Evolutionary conservation across 257 asterid genomes (phyloP).

Genomic region (Solanum lycopersicoides): DNA sequence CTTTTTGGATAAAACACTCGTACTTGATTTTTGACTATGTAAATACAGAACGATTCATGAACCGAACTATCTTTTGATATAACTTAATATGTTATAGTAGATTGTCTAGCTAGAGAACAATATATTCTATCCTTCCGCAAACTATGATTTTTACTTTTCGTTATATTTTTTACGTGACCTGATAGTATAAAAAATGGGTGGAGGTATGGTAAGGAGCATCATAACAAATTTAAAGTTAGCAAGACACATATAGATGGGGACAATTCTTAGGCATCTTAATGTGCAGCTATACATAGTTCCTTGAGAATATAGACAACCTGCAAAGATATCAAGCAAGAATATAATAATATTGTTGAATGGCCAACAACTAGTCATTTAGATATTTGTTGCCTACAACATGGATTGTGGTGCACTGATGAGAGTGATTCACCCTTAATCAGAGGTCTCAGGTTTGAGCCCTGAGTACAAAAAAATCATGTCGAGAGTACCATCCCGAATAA

Average conservation of each 20-base stretch:
- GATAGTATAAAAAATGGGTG: background rate
- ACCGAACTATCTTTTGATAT: background rate
- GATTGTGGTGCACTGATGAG: too few species aligned
- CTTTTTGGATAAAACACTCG: too few species aligned
- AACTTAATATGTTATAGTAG: background rate
- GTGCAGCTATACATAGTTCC: background rate
- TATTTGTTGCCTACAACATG: background rate
- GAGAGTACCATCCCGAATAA: too few species aligned
- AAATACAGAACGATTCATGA: background rate
- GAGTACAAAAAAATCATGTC: too few species aligned
- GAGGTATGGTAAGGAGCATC: background rate
- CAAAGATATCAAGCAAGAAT: background rate
- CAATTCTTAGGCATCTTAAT: background rate
- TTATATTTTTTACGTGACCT: background rate
- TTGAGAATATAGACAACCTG: background rate
- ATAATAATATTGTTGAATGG: background rate
- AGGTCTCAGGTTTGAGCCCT: fast-evolving
- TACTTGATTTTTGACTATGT: background rate
- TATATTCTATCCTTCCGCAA: background rate
- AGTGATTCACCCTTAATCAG: too few species aligned
- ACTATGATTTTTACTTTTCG: background rate
- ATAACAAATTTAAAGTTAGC: background rate
- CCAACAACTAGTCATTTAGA: background rate
- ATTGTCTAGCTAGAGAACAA: background rate
- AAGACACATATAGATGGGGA: background rate